phyloP scores from a whole-genome alignment of 169 alveolate species.

The Babesia caballi region DNA sequence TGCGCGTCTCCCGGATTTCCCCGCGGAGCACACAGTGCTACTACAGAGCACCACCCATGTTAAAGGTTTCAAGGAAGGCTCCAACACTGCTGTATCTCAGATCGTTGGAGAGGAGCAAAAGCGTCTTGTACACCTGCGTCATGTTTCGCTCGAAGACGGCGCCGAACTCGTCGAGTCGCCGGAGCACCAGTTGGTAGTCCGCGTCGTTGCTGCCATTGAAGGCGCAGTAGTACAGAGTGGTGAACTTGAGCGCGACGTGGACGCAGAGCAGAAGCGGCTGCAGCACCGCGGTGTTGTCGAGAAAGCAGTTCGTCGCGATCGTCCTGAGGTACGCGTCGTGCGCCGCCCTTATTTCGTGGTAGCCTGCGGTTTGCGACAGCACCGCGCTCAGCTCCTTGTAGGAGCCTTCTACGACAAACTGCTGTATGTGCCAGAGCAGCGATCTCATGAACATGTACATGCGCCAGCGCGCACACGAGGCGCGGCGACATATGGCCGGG shows the following conservation, averaged over 20 bases:
- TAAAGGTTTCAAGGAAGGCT: neutral
- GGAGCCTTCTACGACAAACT: slow-evolving; percentile 8
- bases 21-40: too few species aligned
- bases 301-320: slow-evolving; percentile 20
- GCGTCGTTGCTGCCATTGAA: slow-evolving; percentile 18
- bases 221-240: slow-evolving; percentile 21
- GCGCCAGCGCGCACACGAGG: slow-evolving; percentile 2
- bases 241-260: slow-evolving; percentile 5
- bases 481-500: slow-evolving; percentile 10
- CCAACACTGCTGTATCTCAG: neutral
- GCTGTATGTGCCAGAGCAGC: slow-evolving; percentile 17
- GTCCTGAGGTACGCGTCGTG: slow-evolving; percentile 27
- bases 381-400: slow-evolving; percentile 4
- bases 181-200: neutral
- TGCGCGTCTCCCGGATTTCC: too few species aligned
- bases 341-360: slow-evolving; percentile 22
- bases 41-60: too few species aligned
- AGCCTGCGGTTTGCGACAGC: neutral
- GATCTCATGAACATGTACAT: slow-evolving; percentile 2
- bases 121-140: neutral
- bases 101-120: slow-evolving; percentile 6
- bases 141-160: neutral
- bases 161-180: slow-evolving; percentile 1
- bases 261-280: slow-evolving; percentile 16
- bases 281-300: neutral